phyloP scores from a whole-genome alignment of 495 filamentous ascomycete species.

The Aspergillus carlsbadensis region DNA sequence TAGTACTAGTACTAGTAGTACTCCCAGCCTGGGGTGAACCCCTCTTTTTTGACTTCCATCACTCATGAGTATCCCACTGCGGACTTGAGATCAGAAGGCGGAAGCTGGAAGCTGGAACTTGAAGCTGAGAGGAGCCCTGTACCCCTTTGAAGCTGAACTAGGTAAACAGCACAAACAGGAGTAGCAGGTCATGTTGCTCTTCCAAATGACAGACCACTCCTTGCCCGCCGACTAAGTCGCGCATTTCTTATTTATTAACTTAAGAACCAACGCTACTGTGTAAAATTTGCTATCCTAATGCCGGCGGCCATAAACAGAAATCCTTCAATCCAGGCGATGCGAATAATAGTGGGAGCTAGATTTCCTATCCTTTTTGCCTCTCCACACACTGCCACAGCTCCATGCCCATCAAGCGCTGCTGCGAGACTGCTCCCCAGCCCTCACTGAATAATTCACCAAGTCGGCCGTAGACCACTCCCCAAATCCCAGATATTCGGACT shows the following conservation, averaged over 20 bases:
- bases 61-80: not conserved
- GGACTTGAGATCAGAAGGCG: too few relatives aligned
- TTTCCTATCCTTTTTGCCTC: constrained; percentile 22
- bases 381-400: constrained; percentile 26
- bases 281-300: constrained; percentile 18
- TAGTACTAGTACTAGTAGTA: too few relatives aligned
- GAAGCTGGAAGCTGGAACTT: too few relatives aligned
- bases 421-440: too few relatives aligned
- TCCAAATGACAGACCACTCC: not conserved
- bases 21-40: too few relatives aligned
- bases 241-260: constrained; percentile 13
- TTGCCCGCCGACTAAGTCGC: not conserved
- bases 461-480: constrained; percentile 10
- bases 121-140: too few relatives aligned
- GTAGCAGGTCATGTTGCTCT: not conserved
- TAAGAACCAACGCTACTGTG: constrained; percentile 15
- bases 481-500: constrained; percentile 21
- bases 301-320: constrained; percentile 28
- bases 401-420: constrained; percentile 10
- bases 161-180: too few relatives aligned
- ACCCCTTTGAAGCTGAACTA: too few relatives aligned
- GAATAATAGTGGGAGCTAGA: constrained; percentile 15
- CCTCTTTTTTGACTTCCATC: constrained; percentile 11
- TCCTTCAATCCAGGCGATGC: constrained; percentile 10
- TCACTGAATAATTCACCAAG: not conserved